A percentile compares a stretch with the other conserved stretches of the same genome.
Conservation (phyloP, 179 eudicot genomes). For the Vitellaria paradoxa region DNA sequence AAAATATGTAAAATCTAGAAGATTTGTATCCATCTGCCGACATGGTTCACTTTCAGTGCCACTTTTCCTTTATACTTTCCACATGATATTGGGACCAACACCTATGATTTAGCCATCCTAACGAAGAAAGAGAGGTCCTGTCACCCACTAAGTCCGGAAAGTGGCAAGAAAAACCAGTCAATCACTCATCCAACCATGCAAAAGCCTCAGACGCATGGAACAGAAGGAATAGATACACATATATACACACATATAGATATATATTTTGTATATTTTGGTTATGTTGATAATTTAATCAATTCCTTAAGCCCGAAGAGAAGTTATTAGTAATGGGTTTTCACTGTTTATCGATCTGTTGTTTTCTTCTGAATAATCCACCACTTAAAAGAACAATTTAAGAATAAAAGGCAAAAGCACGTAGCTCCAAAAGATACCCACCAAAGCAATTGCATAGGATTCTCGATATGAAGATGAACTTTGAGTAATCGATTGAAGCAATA, state of each 20-base stretch:
- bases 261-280: too few relatives aligned
- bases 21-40: constrained; percentile 18
- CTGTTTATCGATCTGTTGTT: not conserved
- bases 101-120: not conserved
- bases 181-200: constrained; percentile 21
- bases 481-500: constrained; percentile 4
- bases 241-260: not conserved
- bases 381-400: constrained; percentile 11
- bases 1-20: constrained; percentile 1
- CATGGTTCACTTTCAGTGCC: constrained; percentile 5
- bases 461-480: not conserved
- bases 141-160: constrained; percentile 16
- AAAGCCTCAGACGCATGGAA: constrained; percentile 18
- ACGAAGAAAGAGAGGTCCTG: constrained; percentile 9
- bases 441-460: not conserved
- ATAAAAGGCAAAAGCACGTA: constrained; percentile 20
- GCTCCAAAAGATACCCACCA: constrained; percentile 13
- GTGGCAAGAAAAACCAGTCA: not conserved
- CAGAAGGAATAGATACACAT: not conserved
- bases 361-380: not conserved
- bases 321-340: not conserved
- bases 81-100: constrained; percentile 24
- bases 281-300: constrained; percentile 2
- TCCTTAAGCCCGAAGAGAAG: constrained; percentile 1
- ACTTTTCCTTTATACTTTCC: constrained; percentile 17